Evolutionary conservation across 1,284 basidiomycete species (phyloP).

Genomic region (Phenoliferia sp.): DNA sequence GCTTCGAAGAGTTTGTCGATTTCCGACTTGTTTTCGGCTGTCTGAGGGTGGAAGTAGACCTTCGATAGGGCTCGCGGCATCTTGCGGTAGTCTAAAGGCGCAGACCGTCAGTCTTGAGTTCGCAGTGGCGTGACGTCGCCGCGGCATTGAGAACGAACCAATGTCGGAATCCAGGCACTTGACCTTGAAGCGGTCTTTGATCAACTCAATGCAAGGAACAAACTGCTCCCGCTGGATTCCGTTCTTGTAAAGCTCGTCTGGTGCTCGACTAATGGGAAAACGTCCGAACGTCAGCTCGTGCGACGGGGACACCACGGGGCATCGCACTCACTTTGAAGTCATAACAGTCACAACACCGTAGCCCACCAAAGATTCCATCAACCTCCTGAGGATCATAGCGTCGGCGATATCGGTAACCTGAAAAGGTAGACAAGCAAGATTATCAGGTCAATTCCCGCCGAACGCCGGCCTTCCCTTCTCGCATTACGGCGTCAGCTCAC

Average conservation of each 20-base stretch:
- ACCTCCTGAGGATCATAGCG: constrained; percentile 90
- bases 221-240: constrained; percentile 97
- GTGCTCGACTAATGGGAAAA: constrained; percentile 74
- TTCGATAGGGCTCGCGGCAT: constrained; percentile 83
- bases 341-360: constrained; percentile 91
- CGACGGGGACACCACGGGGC: background rate
- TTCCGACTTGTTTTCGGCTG: constrained; percentile 59
- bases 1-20: constrained; percentile 78
- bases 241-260: constrained; percentile 96
- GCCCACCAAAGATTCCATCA: constrained; percentile 77
- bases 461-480: background rate
- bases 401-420: constrained; percentile 97
- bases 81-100: constrained; percentile 72
- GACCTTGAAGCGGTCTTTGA: constrained; percentile 80
- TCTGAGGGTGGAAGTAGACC: constrained; percentile 82
- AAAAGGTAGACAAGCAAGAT: background rate
- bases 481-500: constrained; percentile 45
- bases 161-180: constrained; percentile 92
- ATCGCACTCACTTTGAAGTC: constrained; percentile 78
- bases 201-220: constrained; percentile 87
- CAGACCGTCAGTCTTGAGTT: background rate
- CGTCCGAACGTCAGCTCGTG: background rate
- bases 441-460: background rate
- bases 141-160: constrained; percentile 50
- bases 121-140: background rate